Base-by-base conservation (phyloP, 108 stramenopile species). In the Nitzschia inconspicua region DNA sequence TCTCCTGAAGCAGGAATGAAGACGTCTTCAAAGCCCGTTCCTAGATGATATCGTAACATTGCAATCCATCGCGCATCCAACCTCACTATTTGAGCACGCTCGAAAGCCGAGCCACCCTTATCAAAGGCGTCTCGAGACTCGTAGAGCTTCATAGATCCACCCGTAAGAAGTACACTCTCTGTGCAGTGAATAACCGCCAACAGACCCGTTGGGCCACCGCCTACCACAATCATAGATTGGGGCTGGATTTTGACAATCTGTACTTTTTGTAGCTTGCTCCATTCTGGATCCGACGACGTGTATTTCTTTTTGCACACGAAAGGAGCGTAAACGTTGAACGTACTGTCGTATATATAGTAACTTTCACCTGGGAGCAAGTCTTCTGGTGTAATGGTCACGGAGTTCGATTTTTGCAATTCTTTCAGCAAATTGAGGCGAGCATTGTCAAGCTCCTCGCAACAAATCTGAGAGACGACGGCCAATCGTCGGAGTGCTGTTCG, bases 51-150 rank as follows among this genome's bases (percentile, higher is more conserved):
- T 23, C 73, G 61, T 0, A 75, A 56, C 63, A 75, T 69, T 4
- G 68, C 55, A 27, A 69, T 69, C 73, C 73, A 75, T 34, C 73
- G 56, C 23, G 60, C 52, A 63, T 69, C 73, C 0, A 75, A 25
- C 5, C 73, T 48, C 11, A 75, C 68, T 26, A 75, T 69, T 60
- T 75, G 53, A 16, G 68, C 61, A 8, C 57, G 36, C 30, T 75
- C 73, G 46, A 75, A 75, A n/a, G 61, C 43, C 13, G 48, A 24
- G 4, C 48, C 68, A 35, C 48, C 68, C 19, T 35, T 61, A 5
- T 22, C 41, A 30, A 44, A 60, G 23, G 57, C 58, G 54, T 60
- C 72, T 19, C 60, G 54, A 5, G 60, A 58, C 49, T 64, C 63
- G 55, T 69, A 64, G 1, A 75, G 55, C 55, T 68, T 68, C 42